Base-by-base conservation (phyloP, 805 yeast genomes). In the Suhomyces faveliae region DNA sequence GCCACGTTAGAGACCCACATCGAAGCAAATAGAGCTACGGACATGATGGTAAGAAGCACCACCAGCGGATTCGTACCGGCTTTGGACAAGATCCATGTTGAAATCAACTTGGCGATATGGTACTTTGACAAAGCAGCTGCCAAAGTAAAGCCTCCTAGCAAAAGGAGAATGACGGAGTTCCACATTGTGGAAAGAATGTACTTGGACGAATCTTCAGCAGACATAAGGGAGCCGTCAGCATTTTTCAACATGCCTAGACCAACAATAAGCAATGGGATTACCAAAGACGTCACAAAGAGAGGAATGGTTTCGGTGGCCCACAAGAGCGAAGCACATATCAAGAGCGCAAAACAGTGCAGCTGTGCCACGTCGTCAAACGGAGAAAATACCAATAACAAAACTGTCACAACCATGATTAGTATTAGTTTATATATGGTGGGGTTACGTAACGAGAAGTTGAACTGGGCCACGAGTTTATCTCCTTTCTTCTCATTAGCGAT, bases 241-340 rank as follows among this genome's bases (percentile, higher is more conserved):
- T 84, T 81, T 52, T 83, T 84, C 54, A 87, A 65, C 1, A 89
- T 90, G 3, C 83, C 79, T 17, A 89, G 73, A 0, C 83, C 64
- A 1, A 94, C 96, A 35, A 89, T 81, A 44, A 92, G 68, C 40
- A 92, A 71, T 1, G 99, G 99, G 15, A 94, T 80, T 30, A 89
- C 59, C 48, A 92, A 65, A 0, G 97, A 85, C 1, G 99, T 92
- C 12, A 87, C 95, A 67, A 89, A 94, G 38, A 92, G 71, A 5
- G 98, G 98, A 53, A 92, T 81, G 0, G 96, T 81, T 62, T 92
- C 99, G 9, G 97, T 88, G 0, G 98, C 97, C 99, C 98, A 92
- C 21, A 91, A 71, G 43, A 91, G 61, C 0, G 97, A 90, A 1
- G 96, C 84, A 56, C 88, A 81, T 3, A 87, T 76, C 40, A 94